Conservation (phyloP, 768 basidiomycete genomes). For the Leccinum fibrillosum region DNA sequence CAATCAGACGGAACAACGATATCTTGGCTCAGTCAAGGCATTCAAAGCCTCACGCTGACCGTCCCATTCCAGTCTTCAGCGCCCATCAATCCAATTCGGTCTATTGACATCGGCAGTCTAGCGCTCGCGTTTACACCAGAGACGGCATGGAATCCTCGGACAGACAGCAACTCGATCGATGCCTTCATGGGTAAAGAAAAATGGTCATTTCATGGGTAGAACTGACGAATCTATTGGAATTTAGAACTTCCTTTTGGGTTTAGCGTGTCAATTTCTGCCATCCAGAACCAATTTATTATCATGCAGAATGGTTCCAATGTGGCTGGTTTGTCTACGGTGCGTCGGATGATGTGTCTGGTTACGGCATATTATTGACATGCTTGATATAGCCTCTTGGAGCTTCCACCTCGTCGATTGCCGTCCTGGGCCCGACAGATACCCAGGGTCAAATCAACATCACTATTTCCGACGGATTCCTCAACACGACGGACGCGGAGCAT, state of each 20-base stretch:
- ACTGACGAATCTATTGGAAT: constrained; percentile 2
- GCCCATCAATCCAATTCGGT: constrained; percentile 60
- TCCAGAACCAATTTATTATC: constrained; percentile 65
- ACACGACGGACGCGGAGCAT: constrained; percentile 46
- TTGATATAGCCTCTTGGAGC: constrained; percentile 53
- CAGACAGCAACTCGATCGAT: constrained; percentile 55
- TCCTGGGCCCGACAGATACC: constrained; percentile 52
- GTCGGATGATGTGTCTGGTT: not conserved
- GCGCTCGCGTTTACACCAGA: constrained; percentile 52
- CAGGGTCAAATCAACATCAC: constrained; percentile 62
- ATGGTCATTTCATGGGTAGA: not conserved
- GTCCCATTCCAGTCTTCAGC: constrained; percentile 55
- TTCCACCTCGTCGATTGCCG: constrained; percentile 56
- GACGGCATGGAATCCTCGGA: constrained; percentile 55
- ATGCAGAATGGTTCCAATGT: constrained; percentile 48
- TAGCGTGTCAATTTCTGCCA: constrained; percentile 51
- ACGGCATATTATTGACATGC: not conserved
- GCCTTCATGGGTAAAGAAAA: constrained; percentile 49
- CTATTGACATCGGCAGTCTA: constrained; percentile 61
- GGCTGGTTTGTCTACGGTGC: constrained; percentile 59
- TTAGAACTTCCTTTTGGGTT: constrained; percentile 74
- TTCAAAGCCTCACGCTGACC: constrained; percentile 52
- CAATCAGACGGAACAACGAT: constrained; percentile 55
- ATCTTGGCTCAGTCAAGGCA: constrained; percentile 64
- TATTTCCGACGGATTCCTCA: constrained; percentile 52